A percentile compares a stretch with the other conserved stretches of the same genome.
Conservation (phyloP, 2,329 filamentous ascomycete genomes). For the Lasiodiplodia hormozganensis region DNA sequence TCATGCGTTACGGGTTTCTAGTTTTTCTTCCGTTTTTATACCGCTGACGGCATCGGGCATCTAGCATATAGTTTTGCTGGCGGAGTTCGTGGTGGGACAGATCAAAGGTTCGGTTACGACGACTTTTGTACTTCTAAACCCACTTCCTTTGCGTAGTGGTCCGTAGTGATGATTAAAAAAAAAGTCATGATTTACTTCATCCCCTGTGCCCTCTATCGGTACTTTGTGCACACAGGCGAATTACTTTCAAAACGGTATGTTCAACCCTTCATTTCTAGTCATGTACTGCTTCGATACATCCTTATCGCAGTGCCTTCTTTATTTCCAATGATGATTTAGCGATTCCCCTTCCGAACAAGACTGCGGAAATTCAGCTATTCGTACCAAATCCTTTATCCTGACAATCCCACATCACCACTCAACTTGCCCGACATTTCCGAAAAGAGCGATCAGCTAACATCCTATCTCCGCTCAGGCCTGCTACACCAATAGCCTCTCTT, state of each 20-base stretch:
- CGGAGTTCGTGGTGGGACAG: constrained; percentile 28
- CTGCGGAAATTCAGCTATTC: constrained; percentile 20
- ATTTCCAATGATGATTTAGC: constrained; percentile 17
- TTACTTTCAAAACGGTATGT: constrained; percentile 18
- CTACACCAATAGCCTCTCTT: not conserved
- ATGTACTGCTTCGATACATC: not conserved
- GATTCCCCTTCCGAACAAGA: constrained; percentile 20
- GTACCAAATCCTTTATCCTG: constrained; percentile 19
- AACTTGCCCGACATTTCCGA: not conserved
- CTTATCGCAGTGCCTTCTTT: not conserved
- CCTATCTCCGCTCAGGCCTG: not conserved
- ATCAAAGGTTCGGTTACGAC: constrained; percentile 27
- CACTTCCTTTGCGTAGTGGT: constrained; percentile 27
- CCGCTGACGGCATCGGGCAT: constrained; percentile 28
- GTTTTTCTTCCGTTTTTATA: constrained; percentile 21
- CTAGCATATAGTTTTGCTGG: constrained; percentile 25
- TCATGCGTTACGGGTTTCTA: constrained; percentile 23
- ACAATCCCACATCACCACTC: not conserved
- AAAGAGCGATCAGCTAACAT: not conserved
- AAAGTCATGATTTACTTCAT: constrained; percentile 27
- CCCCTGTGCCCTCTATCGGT: constrained; percentile 20
- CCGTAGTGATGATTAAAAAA: constrained; percentile 24
- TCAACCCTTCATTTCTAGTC: not conserved
- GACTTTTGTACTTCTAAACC: constrained; percentile 27
- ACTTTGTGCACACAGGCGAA: constrained; percentile 16